Evolutionary conservation across 2,329 filamentous ascomycete species (phyloP).

Genomic region (Pyrenophora graminea): DNA sequence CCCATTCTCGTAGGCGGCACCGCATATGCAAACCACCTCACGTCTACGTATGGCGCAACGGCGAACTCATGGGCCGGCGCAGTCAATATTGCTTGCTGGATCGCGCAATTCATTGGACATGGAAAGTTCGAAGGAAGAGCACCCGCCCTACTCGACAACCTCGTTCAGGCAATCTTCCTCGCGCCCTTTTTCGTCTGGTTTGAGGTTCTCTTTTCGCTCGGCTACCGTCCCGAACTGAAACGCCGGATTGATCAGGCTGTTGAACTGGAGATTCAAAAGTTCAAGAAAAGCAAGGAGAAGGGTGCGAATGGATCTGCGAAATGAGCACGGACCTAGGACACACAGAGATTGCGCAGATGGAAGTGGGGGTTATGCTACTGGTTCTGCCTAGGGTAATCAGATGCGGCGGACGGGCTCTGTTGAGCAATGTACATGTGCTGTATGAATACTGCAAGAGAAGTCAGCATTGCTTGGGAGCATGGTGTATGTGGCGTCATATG

Average conservation of each 20-base stretch:
- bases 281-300: conserved; percentile 63
- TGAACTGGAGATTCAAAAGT: conserved; percentile 73
- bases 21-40: conserved; percentile 75
- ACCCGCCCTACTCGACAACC: conserved; percentile 86
- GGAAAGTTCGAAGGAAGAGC: conserved; percentile 85
- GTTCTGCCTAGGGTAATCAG: conserved; percentile 1
- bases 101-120: conserved; percentile 89
- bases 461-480: conserved; percentile 31
- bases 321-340: not conserved
- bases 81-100: conserved; percentile 76
- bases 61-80: conserved; percentile 69
- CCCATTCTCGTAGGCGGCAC: conserved; percentile 76
- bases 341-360: not conserved
- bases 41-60: conserved; percentile 63
- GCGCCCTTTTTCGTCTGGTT: conserved; percentile 98
- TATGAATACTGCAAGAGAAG: conserved; percentile 11
- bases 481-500: conserved; percentile 25
- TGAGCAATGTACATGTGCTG: conserved; percentile 1
- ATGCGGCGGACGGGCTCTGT: not conserved
- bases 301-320: conserved; percentile 37
- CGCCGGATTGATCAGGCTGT: conserved; percentile 77
- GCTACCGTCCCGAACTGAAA: conserved; percentile 88
- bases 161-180: conserved; percentile 88
- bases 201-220: conserved; percentile 85
- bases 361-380: not conserved